Conservation (phyloP, 2,329 filamentous ascomycete genomes). For the Daldinia sp. region DNA sequence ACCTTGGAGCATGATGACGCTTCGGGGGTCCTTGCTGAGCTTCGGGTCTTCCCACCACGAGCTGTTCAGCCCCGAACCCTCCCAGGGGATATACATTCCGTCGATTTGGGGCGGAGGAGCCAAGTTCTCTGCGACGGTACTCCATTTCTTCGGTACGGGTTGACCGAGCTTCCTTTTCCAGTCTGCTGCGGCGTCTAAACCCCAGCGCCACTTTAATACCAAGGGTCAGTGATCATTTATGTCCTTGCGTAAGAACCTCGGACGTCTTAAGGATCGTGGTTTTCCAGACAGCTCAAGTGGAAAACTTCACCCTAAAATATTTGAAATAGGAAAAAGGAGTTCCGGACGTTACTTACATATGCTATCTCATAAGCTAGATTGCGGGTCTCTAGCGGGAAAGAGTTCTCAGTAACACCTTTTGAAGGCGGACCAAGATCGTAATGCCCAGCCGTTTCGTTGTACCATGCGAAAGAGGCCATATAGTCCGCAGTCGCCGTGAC, state of each 20-base stretch:
- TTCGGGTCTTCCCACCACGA: slow-evolving; percentile 57
- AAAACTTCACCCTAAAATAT: not conserved
- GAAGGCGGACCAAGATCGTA: slow-evolving; percentile 61
- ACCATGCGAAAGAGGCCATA: slow-evolving; percentile 51
- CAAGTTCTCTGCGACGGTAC: slow-evolving; percentile 56
- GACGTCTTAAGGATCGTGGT: too few species aligned
- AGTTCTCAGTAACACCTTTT: slow-evolving; percentile 63
- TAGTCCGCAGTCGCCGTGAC: slow-evolving; percentile 49
- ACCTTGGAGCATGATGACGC: slow-evolving; percentile 59
- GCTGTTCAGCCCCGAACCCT: slow-evolving; percentile 56
- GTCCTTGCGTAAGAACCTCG: too few species aligned
- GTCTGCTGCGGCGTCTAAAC: slow-evolving; percentile 56
- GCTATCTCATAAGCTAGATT: slow-evolving; percentile 63
- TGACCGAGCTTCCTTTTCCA: slow-evolving; percentile 59
- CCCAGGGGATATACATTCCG: slow-evolving; percentile 59
- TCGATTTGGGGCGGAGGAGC: slow-evolving; percentile 58
- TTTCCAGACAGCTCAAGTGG: too few species aligned
- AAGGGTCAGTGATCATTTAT: not conserved
- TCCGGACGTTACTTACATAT: slow-evolving; percentile 47
- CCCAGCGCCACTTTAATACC: slow-evolving; percentile 58
- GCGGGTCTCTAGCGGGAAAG: slow-evolving; percentile 58
- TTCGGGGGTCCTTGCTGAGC: slow-evolving; percentile 57
- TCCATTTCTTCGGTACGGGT: slow-evolving; percentile 56
- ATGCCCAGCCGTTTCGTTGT: slow-evolving; percentile 45
- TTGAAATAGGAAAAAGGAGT: not conserved